Conservation (phyloP, 768 basidiomycete species). For the Nevesoporus exiguus region DNA sequence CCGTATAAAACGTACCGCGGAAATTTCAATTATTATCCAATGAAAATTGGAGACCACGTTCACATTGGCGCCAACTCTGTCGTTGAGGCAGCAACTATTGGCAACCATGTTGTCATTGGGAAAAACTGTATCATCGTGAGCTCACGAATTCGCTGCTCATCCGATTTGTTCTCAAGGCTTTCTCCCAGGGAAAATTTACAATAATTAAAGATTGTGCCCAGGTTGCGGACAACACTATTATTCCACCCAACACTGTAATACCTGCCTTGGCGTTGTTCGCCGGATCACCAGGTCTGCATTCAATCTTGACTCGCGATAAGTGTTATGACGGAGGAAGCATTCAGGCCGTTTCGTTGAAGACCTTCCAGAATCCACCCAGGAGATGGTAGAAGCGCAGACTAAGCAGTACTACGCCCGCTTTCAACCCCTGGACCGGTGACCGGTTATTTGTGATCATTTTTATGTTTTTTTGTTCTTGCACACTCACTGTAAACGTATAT, state of each 20-base stretch:
- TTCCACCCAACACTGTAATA: constrained; percentile 90
- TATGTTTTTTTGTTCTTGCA: background rate
- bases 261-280: constrained; percentile 82
- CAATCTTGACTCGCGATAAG: background rate
- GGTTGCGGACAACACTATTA: constrained; percentile 83
- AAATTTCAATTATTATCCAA: constrained; percentile 95
- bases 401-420: constrained; percentile 86
- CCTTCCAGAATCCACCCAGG: constrained; percentile 91
- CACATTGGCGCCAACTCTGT: constrained; percentile 87
- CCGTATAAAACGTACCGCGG: constrained; percentile 89
- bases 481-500: constrained; percentile 5
- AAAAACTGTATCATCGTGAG: constrained; percentile 92
- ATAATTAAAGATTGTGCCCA: constrained; percentile 95
- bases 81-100: constrained; percentile 93
- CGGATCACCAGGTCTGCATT: constrained; percentile 78
- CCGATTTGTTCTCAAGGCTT: background rate
- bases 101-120: constrained; percentile 91
- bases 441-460: background rate
- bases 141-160: constrained; percentile 8
- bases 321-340: constrained; percentile 2
- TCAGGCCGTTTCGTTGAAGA: constrained; percentile 79
- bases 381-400: constrained; percentile 80
- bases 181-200: constrained; percentile 82
- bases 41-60: constrained; percentile 95
- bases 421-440: constrained; percentile 50